Conservation (phyloP, 768 basidiomycete genomes). For the Kwoniella dejecticola region DNA sequence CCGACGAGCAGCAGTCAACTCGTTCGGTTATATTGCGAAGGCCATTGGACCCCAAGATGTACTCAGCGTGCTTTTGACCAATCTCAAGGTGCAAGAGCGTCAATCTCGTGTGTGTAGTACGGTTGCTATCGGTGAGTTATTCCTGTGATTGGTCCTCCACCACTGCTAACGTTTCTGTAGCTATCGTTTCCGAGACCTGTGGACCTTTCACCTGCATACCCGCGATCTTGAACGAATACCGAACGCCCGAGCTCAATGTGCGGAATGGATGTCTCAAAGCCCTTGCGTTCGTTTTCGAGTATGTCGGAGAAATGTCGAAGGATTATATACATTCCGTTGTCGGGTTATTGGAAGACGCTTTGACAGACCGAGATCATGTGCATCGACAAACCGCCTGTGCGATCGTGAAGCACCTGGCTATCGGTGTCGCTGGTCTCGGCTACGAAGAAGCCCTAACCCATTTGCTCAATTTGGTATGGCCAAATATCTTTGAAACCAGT, state of each 20-base stretch:
- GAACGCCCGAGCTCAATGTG: conserved; percentile 96
- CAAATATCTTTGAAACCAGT: conserved; percentile 96
- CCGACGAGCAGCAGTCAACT: conserved; percentile 97
- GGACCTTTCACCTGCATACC: conserved; percentile 91
- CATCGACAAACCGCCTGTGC: conserved; percentile 97
- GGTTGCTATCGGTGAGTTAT: conserved; percentile 76
- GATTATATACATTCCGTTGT: conserved; percentile 97
- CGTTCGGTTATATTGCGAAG: conserved; percentile 99
- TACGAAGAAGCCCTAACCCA: conserved; percentile 98
- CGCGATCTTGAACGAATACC: conserved; percentile 96
- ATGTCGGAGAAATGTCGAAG: conserved; percentile 92
- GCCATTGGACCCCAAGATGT: conserved; percentile 99
- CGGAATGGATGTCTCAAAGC: conserved; percentile 98
- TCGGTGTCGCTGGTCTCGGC: conserved; percentile 94
- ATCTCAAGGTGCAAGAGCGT: conserved; percentile 96
- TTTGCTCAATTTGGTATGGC: conserved; percentile 97
- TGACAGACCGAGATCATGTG: conserved; percentile 96
- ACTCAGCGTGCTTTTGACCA: conserved; percentile 89
- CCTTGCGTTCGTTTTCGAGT: conserved; percentile 98
- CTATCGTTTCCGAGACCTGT: conserved; percentile 60
- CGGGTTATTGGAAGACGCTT: conserved; percentile 95
- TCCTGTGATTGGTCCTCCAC: background rate
- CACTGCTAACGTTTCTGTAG: conserved; percentile 51
- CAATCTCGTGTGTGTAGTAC: conserved; percentile 98
- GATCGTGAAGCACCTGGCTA: conserved; percentile 95